Evolutionary conservation across 108 stramenopile species (phyloP), one percentile per base, ranked within the genome.

Genomic region (Schizochytrium sp.): DNA sequence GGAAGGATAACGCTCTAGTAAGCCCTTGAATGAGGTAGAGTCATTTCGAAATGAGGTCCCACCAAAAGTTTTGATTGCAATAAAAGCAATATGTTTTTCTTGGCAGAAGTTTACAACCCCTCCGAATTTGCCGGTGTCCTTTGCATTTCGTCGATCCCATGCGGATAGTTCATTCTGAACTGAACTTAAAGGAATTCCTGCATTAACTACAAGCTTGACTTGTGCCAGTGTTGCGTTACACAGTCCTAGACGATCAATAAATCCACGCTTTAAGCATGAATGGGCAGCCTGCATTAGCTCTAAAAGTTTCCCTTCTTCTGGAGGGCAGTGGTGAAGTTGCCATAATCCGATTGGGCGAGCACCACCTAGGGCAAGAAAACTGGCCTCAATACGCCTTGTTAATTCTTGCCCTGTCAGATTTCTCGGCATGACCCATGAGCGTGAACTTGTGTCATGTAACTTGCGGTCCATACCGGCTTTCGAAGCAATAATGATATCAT

Each of bases 301-400:
- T 8, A 69, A 8, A 8, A 69, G 64, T 8, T 69, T 44, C 0
- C 28, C 12, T 15, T 69, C 3, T 0, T 7, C 19, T 7, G 42
- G 64, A 38, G 64, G 64, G 64, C 64, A 69, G 64, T 69, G 64
- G 44, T 69, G 64, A 8, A 69, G 64, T 44, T 69, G 64, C 64
- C 64, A 69, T 7, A 69, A 2, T 7, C 5, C 64, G 64, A 69
- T 7, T 15, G 64, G 64, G 40, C 15, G 64, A 7, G 10, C 12
- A 38, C 64, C 64, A 13, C 64, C 64, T 0, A 69, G 64, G 7
- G 64, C 64, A 44, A 38, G 64, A 44, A 28, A 69, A 38, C 64
- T 69, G 40, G 12, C 64, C 15, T 69, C 64, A 5, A 69, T 69
- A 1, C 64, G 64, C 19, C 15, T 69, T 7, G 44, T 44, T 1